Conservation (phyloP, 306 rosid species). For the Begonia masoniana region DNA sequence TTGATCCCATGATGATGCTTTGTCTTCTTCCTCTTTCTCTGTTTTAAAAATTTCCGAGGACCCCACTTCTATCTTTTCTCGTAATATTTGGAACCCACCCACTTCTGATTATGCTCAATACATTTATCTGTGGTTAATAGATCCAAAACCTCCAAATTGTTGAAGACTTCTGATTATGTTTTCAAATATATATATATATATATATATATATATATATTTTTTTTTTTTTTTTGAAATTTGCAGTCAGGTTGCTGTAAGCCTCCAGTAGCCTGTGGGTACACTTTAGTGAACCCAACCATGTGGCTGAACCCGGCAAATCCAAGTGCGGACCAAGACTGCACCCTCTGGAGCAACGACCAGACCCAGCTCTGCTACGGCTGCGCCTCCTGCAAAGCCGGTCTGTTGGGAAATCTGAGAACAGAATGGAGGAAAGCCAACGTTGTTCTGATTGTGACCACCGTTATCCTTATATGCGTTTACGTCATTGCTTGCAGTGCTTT, state of each 20-base stretch:
- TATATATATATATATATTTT: too few relatives aligned
- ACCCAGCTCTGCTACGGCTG: slow-evolving; percentile 65
- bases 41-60: too few relatives aligned
- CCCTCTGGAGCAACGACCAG: slow-evolving; percentile 73
- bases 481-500: slow-evolving; percentile 80
- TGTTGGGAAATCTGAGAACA: slow-evolving; percentile 54
- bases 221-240: slow-evolving; percentile 4
- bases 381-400: slow-evolving; percentile 73
- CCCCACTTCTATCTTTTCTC: too few relatives aligned
- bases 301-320: slow-evolving; percentile 42
- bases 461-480: slow-evolving; percentile 60
- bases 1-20: too few relatives aligned
- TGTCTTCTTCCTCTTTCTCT: too few relatives aligned
- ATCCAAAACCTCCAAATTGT: too few relatives aligned
- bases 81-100: too few relatives aligned
- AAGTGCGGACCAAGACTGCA: slow-evolving; percentile 60
- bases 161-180: too few relatives aligned
- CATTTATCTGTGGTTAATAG: too few relatives aligned
- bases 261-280: slow-evolving; percentile 64
- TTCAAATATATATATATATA: too few relatives aligned
- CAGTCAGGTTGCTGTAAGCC: slow-evolving; percentile 98
- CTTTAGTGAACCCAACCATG: slow-evolving; percentile 50
- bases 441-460: slow-evolving; percentile 57
- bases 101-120: too few relatives aligned
- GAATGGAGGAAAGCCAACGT: slow-evolving; percentile 84